Percentiles rank a stretch among this genome's conserved stretches.
Conservation (phyloP, 1,284 basidiomycete species). For the Xerocomus minutiporus region DNA sequence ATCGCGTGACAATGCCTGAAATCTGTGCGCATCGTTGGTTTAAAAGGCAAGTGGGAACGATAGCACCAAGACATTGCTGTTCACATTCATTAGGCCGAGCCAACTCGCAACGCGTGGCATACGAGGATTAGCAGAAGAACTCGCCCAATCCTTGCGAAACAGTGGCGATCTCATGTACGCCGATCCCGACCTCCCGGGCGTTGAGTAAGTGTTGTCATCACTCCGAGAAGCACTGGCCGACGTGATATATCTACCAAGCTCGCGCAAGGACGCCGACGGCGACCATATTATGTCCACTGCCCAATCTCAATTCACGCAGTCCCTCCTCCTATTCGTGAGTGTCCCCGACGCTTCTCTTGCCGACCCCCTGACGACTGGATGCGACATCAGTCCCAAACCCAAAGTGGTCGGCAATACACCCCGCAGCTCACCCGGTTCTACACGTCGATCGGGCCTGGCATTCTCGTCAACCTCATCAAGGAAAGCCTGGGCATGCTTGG, state of each 20-base stretch:
- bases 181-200: slow-evolving; percentile 43
- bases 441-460: slow-evolving; percentile 48
- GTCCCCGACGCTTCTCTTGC: background rate
- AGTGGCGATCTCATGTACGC: slow-evolving; percentile 70
- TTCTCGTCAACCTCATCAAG: slow-evolving; percentile 49
- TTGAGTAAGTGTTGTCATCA: slow-evolving; percentile 13
- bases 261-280: slow-evolving; percentile 44
- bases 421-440: slow-evolving; percentile 78
- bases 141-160: slow-evolving; percentile 62
- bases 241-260: slow-evolving; percentile 11
- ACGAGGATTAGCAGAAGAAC: slow-evolving; percentile 55
- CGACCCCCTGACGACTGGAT: background rate
- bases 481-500: slow-evolving; percentile 45
- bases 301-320: slow-evolving; percentile 58
- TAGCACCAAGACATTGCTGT: background rate
- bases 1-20: slow-evolving; percentile 69
- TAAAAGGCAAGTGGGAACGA: slow-evolving; percentile 48
- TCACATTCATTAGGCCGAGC: slow-evolving; percentile 50
- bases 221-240: background rate
- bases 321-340: slow-evolving; percentile 57
- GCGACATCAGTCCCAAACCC: slow-evolving; percentile 65
- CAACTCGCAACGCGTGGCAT: slow-evolving; percentile 60
- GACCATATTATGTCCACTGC: slow-evolving; percentile 53
- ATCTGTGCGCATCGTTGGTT: slow-evolving; percentile 79
- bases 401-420: slow-evolving; percentile 60